These are phyloP conservation scores for Kluyveromyces aestuarii DNA, from an alignment of 805 yeast genomes.

Conservation along the genomic window DNA sequence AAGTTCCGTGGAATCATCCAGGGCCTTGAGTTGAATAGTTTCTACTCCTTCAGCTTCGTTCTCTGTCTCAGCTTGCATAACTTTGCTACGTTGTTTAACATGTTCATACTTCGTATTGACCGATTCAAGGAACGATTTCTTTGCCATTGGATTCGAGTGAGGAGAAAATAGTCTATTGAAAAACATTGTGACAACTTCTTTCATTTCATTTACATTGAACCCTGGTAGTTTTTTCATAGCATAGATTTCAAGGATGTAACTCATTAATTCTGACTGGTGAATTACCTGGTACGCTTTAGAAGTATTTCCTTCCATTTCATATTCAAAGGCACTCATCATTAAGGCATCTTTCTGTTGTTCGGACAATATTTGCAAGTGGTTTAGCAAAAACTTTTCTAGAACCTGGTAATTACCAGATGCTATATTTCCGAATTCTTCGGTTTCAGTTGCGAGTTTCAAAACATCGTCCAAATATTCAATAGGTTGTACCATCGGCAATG, in stretches of 20 bases:
- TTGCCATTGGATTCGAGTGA: slow-evolving; percentile 44
- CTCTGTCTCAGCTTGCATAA: slow-evolving; percentile 46
- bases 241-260: slow-evolving; percentile 46
- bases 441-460: slow-evolving; percentile 49
- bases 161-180: slow-evolving; percentile 46
- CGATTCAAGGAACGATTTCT: slow-evolving; percentile 60
- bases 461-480: slow-evolving; percentile 35
- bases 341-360: slow-evolving; percentile 87
- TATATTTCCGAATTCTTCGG: slow-evolving; percentile 55
- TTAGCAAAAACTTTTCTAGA: slow-evolving; percentile 43
- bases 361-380: slow-evolving; percentile 60
- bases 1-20: slow-evolving; percentile 75
- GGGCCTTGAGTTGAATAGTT: slow-evolving; percentile 76
- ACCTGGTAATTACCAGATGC: slow-evolving; percentile 37
- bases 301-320: slow-evolving; percentile 55
- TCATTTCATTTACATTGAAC: slow-evolving; percentile 27
- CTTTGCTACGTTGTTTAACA: slow-evolving; percentile 63
- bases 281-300: slow-evolving; percentile 53
- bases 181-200: slow-evolving; percentile 51
- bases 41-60: slow-evolving; percentile 50
- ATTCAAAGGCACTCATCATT: slow-evolving; percentile 86
- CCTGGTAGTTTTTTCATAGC: slow-evolving; percentile 29
- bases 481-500: slow-evolving; percentile 15
- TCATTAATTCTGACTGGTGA: slow-evolving; percentile 70
- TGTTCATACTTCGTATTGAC: slow-evolving; percentile 68